Conservation (phyloP, 2,329 filamentous ascomycete genomes). For the Stagonosporopsis cucurbitacearum region DNA sequence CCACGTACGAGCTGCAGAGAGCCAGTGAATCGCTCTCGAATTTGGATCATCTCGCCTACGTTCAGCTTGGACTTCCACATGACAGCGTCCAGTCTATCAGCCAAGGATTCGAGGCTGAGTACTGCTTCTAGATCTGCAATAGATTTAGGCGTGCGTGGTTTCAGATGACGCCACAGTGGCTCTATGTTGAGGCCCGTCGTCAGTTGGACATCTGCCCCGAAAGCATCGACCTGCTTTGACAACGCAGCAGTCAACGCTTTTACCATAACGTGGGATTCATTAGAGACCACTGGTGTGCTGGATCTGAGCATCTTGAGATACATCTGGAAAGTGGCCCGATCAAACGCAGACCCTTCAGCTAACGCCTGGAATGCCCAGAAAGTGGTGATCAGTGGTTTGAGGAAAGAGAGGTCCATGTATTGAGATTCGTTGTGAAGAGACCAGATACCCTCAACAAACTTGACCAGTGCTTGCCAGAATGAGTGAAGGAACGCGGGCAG, state of each 20-base stretch:
- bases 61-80: slow-evolving; percentile 46
- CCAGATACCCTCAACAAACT: slow-evolving; percentile 26
- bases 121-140: slow-evolving; percentile 48
- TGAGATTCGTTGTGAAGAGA: slow-evolving; percentile 13
- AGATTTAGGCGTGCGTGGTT: slow-evolving; percentile 62
- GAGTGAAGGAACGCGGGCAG: slow-evolving; percentile 40
- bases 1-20: slow-evolving; percentile 41
- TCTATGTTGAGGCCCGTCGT: slow-evolving; percentile 83
- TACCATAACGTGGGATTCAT: slow-evolving; percentile 25
- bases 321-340: slow-evolving; percentile 62
- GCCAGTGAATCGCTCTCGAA: slow-evolving; percentile 43
- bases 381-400: slow-evolving; percentile 46
- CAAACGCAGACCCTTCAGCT: slow-evolving; percentile 52
- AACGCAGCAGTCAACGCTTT: slow-evolving; percentile 34
- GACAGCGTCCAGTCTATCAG: slow-evolving; percentile 54
- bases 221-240: slow-evolving; percentile 50
- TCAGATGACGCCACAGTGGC: slow-evolving; percentile 73
- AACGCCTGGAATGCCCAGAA: slow-evolving; percentile 59
- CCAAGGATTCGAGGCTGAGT: slow-evolving; percentile 53
- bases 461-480: slow-evolving; percentile 30
- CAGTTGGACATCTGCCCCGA: slow-evolving; percentile 73
- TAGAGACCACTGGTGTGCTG: slow-evolving; percentile 14
- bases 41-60: slow-evolving; percentile 45
- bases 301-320: slow-evolving; percentile 53
- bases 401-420: slow-evolving; percentile 20